Percentiles rank a stretch among this genome's conserved stretches.
phyloP scores from a whole-genome alignment of 1,139 yeast genomes.

The Scheffersomyces stambukii region DNA sequence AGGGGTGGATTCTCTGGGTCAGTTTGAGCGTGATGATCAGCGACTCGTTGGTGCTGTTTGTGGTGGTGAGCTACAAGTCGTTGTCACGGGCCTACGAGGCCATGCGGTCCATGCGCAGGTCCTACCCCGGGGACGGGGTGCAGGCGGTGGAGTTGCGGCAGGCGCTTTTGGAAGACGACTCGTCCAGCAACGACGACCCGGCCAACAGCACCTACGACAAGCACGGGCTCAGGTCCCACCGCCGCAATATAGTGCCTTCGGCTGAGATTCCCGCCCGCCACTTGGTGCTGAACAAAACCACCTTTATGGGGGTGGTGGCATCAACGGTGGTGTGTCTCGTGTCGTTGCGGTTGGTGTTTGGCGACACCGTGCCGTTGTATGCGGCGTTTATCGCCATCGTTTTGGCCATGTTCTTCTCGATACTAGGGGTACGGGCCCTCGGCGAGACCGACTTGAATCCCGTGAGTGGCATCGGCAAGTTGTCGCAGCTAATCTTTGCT shows the following conservation, averaged over 20 bases:
- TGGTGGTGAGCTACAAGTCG: conserved; percentile 56
- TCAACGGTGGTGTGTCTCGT: conserved; percentile 67
- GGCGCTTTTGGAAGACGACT: conserved; percentile 5
- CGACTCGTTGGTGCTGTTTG: conserved; percentile 80
- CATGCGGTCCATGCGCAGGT: too few relatives aligned
- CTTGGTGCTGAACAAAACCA: conserved; percentile 48
- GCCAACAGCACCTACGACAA: conserved; percentile 9
- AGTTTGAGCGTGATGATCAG: conserved; percentile 91
- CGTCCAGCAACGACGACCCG: conserved; percentile 17
- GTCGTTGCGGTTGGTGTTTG: conserved; percentile 66
- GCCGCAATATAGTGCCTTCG: background rate
- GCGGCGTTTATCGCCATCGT: conserved; percentile 65
- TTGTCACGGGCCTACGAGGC: conserved; percentile 1
- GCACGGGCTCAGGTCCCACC: background rate
- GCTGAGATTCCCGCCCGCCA: conserved; percentile 25
- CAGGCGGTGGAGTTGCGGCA: conserved; percentile 10
- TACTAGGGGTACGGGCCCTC: conserved; percentile 86
- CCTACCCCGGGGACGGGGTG: too few relatives aligned
- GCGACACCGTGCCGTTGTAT: conserved; percentile 64
- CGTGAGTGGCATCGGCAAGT: conserved; percentile 92
- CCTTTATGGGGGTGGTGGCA: conserved; percentile 55
- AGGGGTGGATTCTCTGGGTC: conserved; percentile 97
- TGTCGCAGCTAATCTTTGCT: conserved; percentile 87
- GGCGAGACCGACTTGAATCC: conserved; percentile 98
- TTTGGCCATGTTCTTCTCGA: conserved; percentile 72